Evolutionary conservation across 768 basidiomycete genomes (phyloP), one percentile per base, ranked within the genome.

Genomic region (Phylloporus rhodoxanthus): DNA sequence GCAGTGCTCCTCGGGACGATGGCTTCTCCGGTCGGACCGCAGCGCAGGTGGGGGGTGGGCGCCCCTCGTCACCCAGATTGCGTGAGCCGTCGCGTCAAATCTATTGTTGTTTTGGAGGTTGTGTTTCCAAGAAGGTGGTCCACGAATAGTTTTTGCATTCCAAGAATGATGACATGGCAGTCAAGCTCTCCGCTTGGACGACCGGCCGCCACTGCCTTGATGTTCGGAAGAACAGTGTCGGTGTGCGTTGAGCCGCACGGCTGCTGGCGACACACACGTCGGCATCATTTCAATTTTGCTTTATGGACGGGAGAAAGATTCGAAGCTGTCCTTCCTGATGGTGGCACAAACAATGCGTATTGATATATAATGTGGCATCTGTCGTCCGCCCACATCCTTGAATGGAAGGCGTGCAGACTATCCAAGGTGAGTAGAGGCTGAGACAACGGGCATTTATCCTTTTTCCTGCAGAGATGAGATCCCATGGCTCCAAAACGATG

Each of bases 131-230:
- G n/a, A 25, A 14, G 36, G 30, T 26, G 47, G 30, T 7, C 19
- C 19, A 47, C 36, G 2, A 15, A 43, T 13, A 8, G n/a, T 29
- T 7, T 45, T 29, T 50, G 43, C 47, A 29, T 55, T 54, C 51
- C 28, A 49, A 47, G 55, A 8, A 48, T 32, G 29, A 17, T 30
- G 30, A 38, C 32, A 17, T 26, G 36, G 17, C 29, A 39, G 52
- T 61, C 45, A 37, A 30, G 43, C 45, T 19, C 17, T 47, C 29
- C 29, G 23, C 53, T 17, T 2, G n/a, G 32, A 50, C 20, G 23
- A n/a, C 19, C 54, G 41, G 30, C 42, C 50, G 44, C 58, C 56
- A 52, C 51, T 39, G 36, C 59, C 60, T 57, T 56, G 57, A 25
- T 53, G 38, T 48, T 61, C 60, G 55, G 60, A 58, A 29, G 28